Base-by-base conservation (phyloP, 495 filamentous ascomycete species). In the Lophiostoma macrostomum region DNA sequence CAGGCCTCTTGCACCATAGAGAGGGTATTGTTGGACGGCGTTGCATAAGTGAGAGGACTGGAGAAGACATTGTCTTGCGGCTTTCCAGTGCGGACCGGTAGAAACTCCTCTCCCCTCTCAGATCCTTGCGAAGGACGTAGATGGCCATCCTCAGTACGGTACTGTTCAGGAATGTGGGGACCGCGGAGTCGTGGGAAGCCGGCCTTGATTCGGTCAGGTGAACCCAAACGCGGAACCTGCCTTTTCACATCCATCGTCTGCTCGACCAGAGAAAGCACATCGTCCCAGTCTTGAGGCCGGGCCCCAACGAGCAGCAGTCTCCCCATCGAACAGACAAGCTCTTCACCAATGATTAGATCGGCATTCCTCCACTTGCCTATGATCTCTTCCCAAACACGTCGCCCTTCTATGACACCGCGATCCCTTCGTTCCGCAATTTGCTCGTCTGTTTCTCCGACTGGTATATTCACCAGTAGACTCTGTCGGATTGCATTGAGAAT, bases 321-420 rank as follows among this genome's bases (percentile, higher is more conserved):
- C 10, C 84, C 88, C 86, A 96, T 91, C 4, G 87, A 73, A 50
- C 76, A 79, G 7, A 90, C 82, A 2, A 96, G 69, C 32, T 77
- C 68, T 56, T 88, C 85, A 60, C 95, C 89, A 22, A 96, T 70
- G 44, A 73, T 55, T 11, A 96, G 48, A 36, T 81, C 73, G 11
- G 83, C 87, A 23, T 76, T 72, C 28, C 70, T 73, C 91, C 91
- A 96, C 40, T 82, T 80, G 16, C 73, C 68, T 10, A 86, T 67
- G 20, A 95, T 73, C 58, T 93, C 88, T n/a, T 78, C 71, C 93
- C 93, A 98, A 20, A 96, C 70, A 10, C 74, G 70, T 45, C 83
- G 80, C 1, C 77, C 86, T 54, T 91, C 71, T 40, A 76, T 53
- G 42, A 83, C 58, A 64, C 73, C 65, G 41, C 61, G 28, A 36